Evolutionary conservation across 148 eudicot genomes (phyloP).

Genomic region (Polygonum aviculare): DNA sequence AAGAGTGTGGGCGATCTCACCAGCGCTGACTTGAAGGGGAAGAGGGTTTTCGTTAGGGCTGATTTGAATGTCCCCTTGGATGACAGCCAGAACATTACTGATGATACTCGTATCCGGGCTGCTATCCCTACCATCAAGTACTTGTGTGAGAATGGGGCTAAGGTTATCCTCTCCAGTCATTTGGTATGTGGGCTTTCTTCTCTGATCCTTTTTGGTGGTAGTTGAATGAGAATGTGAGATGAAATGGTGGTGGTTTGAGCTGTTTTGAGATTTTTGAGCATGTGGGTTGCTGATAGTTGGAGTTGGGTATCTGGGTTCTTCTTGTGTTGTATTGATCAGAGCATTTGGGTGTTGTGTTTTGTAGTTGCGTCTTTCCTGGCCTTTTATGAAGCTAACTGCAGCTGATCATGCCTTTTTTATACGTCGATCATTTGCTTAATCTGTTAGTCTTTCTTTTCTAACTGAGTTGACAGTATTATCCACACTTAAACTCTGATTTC

Average conservation of each 20-base stretch:
- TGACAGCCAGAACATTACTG: constrained; percentile 63
- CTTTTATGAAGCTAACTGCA: background rate
- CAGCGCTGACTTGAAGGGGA: constrained; percentile 67
- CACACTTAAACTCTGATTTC: background rate
- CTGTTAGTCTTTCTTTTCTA: background rate
- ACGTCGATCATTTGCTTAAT: background rate
- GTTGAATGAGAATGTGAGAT: constrained; percentile 7
- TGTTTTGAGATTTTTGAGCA: background rate
- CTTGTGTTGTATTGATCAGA: background rate
- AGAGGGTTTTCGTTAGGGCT: constrained; percentile 73
- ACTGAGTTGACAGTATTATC: background rate
- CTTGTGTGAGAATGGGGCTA: constrained; percentile 61
- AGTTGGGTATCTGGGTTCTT: background rate
- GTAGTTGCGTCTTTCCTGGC: background rate
- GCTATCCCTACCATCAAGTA: constrained; percentile 80
- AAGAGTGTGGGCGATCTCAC: constrained; percentile 74
- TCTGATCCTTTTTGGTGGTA: background rate
- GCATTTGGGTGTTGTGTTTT: background rate
- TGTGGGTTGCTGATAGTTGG: background rate
- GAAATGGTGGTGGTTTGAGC: background rate
- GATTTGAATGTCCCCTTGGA: constrained; percentile 90
- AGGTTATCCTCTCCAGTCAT: constrained; percentile 75
- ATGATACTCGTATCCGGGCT: constrained; percentile 88
- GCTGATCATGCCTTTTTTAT: background rate
- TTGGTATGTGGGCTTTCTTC: constrained; percentile 33